phyloP scores from a whole-genome alignment of 192 early-diverging fungal species.

The Phlyctochytrium arcticum region DNA sequence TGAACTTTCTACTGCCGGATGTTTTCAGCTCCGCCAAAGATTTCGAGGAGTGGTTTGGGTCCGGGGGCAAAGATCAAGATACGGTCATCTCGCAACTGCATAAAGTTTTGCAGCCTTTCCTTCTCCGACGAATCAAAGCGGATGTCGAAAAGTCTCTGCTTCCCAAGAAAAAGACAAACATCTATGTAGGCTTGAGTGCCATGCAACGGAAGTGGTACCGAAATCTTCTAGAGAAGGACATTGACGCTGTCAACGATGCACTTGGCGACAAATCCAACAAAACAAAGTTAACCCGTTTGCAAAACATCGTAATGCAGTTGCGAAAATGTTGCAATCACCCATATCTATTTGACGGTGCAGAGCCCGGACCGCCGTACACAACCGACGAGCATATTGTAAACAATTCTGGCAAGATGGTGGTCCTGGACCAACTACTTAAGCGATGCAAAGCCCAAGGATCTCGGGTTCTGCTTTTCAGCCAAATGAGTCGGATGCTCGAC shows the following conservation, averaged over 20 bases:
- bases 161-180: constrained; percentile 87
- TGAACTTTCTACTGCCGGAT: constrained; percentile 97
- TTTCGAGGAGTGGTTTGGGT: constrained; percentile 92
- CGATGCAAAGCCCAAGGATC: constrained; percentile 83
- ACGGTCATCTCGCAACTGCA: constrained; percentile 74
- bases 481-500: constrained; percentile 98
- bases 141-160: constrained; percentile 95
- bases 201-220: constrained; percentile 98
- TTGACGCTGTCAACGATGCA: constrained; percentile 89
- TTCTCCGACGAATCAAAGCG: constrained; percentile 56
- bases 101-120: constrained; percentile 56
- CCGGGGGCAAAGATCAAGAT: constrained; percentile 70
- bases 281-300: constrained; percentile 63
- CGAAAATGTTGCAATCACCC: constrained; percentile 83
- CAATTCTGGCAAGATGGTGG: constrained; percentile 91
- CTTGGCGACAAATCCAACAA: constrained; percentile 72
- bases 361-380: constrained; percentile 91
- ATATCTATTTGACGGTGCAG: constrained; percentile 87
- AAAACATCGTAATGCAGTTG: constrained; percentile 96
- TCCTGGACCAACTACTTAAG: constrained; percentile 84
- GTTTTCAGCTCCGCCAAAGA: constrained; percentile 91
- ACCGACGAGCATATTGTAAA: constrained; percentile 94
- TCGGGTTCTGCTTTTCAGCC: constrained; percentile 92
- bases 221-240: constrained; percentile 92
- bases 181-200: constrained; percentile 87